Conservation (phyloP, 352 stramenopile species). For the Phytophthora rubi region DNA sequence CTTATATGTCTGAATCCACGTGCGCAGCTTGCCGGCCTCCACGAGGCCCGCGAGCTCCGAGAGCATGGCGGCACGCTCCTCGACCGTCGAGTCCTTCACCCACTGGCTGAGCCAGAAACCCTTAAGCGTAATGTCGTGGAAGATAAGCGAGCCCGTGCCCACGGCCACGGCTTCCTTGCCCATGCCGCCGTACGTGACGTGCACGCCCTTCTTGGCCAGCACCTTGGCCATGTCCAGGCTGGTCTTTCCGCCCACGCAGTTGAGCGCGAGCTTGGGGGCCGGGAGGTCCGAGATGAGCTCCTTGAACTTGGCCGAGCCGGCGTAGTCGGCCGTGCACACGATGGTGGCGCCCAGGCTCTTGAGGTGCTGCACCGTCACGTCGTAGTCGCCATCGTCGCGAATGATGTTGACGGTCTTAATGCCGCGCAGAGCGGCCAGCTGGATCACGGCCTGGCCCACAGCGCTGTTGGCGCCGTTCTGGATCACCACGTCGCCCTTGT, state of each 20-base stretch:
- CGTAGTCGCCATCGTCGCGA: conserved; percentile 83
- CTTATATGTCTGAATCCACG: conserved; percentile 90
- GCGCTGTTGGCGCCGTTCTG: conserved; percentile 91
- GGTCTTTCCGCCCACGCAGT: conserved; percentile 79
- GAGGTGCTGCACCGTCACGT: conserved; percentile 74
- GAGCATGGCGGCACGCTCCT: conserved; percentile 74
- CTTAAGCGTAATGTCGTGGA: conserved; percentile 89
- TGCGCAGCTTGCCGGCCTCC: conserved; percentile 77
- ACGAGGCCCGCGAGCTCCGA: conserved; percentile 69
- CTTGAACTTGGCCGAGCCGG: conserved; percentile 85
- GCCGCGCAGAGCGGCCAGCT: conserved; percentile 85
- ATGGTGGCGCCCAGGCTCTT: conserved; percentile 82
- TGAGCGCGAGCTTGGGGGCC: conserved; percentile 85
- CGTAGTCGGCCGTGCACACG: conserved; percentile 77
- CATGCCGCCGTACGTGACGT: conserved; percentile 86
- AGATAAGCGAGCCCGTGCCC: conserved; percentile 80
- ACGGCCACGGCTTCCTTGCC: conserved; percentile 73
- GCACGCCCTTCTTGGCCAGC: conserved; percentile 76
- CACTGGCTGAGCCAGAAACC: conserved; percentile 90
- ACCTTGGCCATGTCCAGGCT: conserved; percentile 73
- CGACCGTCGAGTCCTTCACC: conserved; percentile 67
- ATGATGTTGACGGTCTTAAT: conserved; percentile 93
- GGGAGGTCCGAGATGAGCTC: conserved; percentile 83
- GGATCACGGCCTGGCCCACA: conserved; percentile 89
- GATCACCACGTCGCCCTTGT: conserved; percentile 87